Base-by-base conservation (phyloP, 2,329 filamentous ascomycete genomes). In the Talaromyces sp. region DNA sequence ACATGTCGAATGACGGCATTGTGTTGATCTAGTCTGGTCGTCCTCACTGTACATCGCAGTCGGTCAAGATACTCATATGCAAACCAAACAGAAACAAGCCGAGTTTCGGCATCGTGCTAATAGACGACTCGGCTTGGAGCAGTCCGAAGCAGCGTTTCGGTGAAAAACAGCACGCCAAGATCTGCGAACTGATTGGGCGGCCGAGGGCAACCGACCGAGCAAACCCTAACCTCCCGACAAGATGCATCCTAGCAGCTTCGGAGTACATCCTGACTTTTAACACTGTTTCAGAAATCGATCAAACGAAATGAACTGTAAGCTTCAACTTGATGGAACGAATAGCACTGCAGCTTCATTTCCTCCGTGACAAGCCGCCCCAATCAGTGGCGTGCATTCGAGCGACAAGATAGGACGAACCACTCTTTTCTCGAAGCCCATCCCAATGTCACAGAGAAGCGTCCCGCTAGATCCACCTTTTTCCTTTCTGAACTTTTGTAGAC, bases 381-480 rank as follows among this genome's bases (percentile, higher is more conserved):
- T 62, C 60, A 47, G 22, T 62, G 59, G 39, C 41, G 31, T 39
- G 35, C n/a, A 41, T 9, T 37, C 13, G 22, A 24, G 37, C 37
- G 41, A 59, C 11, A 31, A 61, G 33, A 37, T 50, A 50, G 59
- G 59, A 9, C 41, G 58, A 62, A 62, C 60, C 60, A 63, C 22
- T 63, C 22, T 58, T 58, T 31, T 52, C 27, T 52, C 48, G 24
- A 11, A 16, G 56, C 56, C 22, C 22, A 43, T 41, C 11, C 22
- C 16, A 43, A 33, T 63, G 52, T 39, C 37, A 47, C 59, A 35
- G 59, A 47, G 47, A 43, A 54, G 62, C 62, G 5, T 63, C 31
- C 39, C 65, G 47, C 57, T 31, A 62, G 62, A 54, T 65, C 65
- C 65, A 64, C 67, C 52, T 64, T 62, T 50, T 58, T 57, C 43